Evolutionary conservation across 164 flowering plant species (phyloP).

Genomic region (Sedum album): DNA sequence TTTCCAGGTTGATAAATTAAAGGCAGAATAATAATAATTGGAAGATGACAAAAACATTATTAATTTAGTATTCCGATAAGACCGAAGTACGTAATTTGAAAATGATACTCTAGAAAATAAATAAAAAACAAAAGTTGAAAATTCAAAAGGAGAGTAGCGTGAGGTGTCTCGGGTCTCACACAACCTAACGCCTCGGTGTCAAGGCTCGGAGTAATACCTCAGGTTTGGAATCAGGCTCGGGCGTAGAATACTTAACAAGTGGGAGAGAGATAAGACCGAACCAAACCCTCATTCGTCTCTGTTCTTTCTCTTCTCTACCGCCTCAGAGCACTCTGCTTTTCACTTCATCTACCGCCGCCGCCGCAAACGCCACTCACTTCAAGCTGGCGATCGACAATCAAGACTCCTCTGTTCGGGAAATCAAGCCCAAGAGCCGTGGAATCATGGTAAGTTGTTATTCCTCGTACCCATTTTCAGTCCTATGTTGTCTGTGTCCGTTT

Average conservation of each 20-base stretch:
- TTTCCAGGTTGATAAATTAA: no score
- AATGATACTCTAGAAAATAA: neutral
- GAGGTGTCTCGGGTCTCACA: neutral
- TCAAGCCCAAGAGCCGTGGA: conserved; percentile 64
- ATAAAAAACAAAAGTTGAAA: neutral
- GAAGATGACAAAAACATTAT: no score
- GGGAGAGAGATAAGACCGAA: conserved; percentile 19
- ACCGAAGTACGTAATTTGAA: neutral
- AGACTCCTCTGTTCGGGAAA: conserved; percentile 72
- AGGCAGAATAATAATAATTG: no score
- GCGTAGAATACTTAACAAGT: conserved; percentile 20
- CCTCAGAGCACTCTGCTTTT: neutral
- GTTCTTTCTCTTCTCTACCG: no score
- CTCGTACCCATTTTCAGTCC: neutral
- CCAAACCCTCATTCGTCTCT: neutral
- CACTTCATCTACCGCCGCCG: conserved; percentile 14
- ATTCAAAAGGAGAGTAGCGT: neutral
- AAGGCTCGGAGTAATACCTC: conserved; percentile 4
- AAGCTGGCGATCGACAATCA: conserved; percentile 89
- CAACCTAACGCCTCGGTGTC: conserved; percentile 2
- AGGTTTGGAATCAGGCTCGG: conserved; percentile 14
- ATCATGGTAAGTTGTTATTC: conserved; percentile 59
- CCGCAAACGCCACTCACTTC: conserved; percentile 7
- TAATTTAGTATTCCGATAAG: no score
- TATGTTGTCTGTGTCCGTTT: neutral